A percentile compares a stretch with the other conserved stretches of the same genome.
These are phyloP conservation scores for Hortiboletus flavorubellus DNA, from an alignment of 768 basidiomycete genomes.

Conservation along the genomic window DNA sequence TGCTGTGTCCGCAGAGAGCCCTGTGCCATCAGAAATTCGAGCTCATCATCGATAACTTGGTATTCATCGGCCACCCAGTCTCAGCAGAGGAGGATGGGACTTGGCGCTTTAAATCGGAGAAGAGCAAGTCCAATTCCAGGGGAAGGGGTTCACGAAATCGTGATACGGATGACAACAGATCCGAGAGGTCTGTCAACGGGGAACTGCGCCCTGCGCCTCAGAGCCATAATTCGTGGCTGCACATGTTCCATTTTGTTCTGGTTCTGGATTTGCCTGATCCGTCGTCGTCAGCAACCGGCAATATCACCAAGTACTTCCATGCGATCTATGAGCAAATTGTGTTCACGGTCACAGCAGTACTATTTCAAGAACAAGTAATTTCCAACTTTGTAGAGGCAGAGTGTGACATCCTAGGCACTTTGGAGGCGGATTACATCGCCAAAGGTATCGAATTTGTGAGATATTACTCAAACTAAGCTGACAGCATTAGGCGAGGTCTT, in stretches of 20 bases:
- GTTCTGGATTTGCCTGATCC: conserved; percentile 90
- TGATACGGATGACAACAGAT: conserved; percentile 33
- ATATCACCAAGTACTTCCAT: conserved; percentile 77
- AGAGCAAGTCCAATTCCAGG: conserved; percentile 45
- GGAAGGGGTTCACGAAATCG: conserved; percentile 56
- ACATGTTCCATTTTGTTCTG: conserved; percentile 82
- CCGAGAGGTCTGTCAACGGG: conserved; percentile 34
- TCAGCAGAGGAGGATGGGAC: conserved; percentile 67
- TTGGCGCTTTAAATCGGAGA: conserved; percentile 76
- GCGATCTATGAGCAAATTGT: conserved; percentile 86
- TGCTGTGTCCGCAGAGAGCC: conserved; percentile 73
- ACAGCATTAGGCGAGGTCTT: conserved; percentile 53
- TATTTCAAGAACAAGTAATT: conserved; percentile 87
- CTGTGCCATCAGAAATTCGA: conserved; percentile 96
- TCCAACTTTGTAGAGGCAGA: conserved; percentile 84
- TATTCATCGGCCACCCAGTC: conserved; percentile 94
- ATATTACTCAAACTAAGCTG: conserved; percentile 2
- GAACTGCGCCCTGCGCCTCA: conserved; percentile 27
- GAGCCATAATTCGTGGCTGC: conserved; percentile 49
- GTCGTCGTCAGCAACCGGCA: conserved; percentile 76
- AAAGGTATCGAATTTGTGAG: conserved; percentile 53
- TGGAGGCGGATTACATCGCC: conserved; percentile 68
- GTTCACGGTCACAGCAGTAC: conserved; percentile 86
- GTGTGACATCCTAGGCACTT: conserved; percentile 62
- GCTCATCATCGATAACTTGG: conserved; percentile 85